Base-by-base conservation (phyloP, 805 yeast genomes). In the Ogataea methanolica region DNA sequence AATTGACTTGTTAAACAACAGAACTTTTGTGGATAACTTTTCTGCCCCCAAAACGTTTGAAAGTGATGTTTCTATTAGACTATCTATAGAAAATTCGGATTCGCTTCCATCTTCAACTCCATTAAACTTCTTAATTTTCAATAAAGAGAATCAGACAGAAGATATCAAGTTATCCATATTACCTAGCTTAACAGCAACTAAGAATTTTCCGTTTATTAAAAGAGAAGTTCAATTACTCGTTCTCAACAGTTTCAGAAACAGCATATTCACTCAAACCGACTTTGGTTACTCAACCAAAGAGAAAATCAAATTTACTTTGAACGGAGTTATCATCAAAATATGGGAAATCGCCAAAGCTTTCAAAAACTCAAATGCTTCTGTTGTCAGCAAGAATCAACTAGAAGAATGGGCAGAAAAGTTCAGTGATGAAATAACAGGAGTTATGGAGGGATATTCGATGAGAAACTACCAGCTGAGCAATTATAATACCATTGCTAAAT, bases 181-280 rank as follows among this genome's bases (percentile, higher is more conserved):
- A 19, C 55, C 67, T 8, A 51, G 56, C 15, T 52, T 70, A 29
- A 63, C 75, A 2, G 59, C 65, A 1, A 57, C 64, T 36, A 65
- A 64, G 38, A 72, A 73, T 52, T 63, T 65, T 0, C 44, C 58
- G 1, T 67, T 62, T 48, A 65, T 71, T 1, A 63, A 65, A 49
- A 58, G 70, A 36, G 64, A 69, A 46, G 65, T 70, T 4, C 75
- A 73, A 48, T 43, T 68, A 17, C 40, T 65, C 9, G 54, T 70
- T 4, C 49, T 66, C 11, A 46, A 56, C 6, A 51, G 57, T 1
- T 41, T 69, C 9, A 45, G 49, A n/a, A 29, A 45, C 3, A 39
- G 38, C 6, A 53, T 65, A 4, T 46, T 62, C n/a, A 36, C 45
- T 6, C 35, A 42, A 22, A 34, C 40, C 5, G 22, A 22, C 6